Conservation (phyloP, 2,329 filamentous ascomycete genomes). For the Hypoxylon sp. region DNA sequence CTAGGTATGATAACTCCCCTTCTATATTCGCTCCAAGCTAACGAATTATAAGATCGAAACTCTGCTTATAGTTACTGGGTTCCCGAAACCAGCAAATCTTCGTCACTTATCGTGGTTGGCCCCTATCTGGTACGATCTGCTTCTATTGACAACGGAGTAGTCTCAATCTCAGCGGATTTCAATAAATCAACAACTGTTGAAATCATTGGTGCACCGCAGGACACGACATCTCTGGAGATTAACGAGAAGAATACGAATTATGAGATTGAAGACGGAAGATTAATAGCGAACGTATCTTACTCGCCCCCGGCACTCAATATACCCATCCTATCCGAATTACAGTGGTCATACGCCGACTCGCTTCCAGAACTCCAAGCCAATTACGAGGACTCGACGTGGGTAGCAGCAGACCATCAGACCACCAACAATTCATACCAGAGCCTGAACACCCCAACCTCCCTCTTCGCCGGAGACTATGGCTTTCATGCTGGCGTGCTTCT, state of each 20-base stretch:
- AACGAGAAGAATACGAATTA: constrained; percentile 62
- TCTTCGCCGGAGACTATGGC: constrained; percentile 77
- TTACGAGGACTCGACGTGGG: constrained; percentile 77
- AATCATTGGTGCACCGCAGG: constrained; percentile 67
- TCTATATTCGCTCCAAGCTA: background rate
- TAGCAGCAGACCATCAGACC: constrained; percentile 60
- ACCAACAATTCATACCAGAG: constrained; percentile 67
- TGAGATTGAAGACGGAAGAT: constrained; percentile 49
- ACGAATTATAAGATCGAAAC: constrained; percentile 53
- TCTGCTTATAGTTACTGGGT: constrained; percentile 76
- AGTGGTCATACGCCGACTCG: constrained; percentile 75
- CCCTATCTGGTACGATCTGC: constrained; percentile 71
- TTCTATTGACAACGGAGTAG: constrained; percentile 58
- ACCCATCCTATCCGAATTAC: constrained; percentile 64
- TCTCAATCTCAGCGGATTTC: constrained; percentile 74
- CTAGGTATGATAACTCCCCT: constrained; percentile 12
- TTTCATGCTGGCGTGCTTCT: constrained; percentile 74
- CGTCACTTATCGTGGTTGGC: constrained; percentile 64
- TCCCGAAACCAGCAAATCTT: constrained; percentile 44
- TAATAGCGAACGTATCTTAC: constrained; percentile 26
- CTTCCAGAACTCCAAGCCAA: constrained; percentile 71
- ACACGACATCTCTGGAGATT: constrained; percentile 62
- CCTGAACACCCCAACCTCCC: constrained; percentile 67
- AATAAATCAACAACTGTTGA: constrained; percentile 74
- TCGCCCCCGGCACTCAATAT: constrained; percentile 17